These are phyloP conservation scores for Blastocrithidia nonstop DNA, from an alignment of 208 protist genomes.

Conservation along the genomic window DNA sequence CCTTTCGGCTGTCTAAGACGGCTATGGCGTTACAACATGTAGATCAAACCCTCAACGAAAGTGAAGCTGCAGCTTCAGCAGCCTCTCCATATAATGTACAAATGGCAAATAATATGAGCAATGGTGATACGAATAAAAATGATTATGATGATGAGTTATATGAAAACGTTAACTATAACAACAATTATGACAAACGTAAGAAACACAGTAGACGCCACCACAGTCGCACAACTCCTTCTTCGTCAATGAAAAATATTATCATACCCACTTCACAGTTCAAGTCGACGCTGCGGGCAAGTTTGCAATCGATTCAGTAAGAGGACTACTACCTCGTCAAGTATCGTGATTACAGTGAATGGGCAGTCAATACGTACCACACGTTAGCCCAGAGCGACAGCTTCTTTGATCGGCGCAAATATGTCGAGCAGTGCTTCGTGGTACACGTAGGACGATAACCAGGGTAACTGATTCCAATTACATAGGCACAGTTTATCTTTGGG, in stretches of 20 bases:
- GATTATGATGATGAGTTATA: too few species aligned
- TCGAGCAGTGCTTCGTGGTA: conserved; percentile 75
- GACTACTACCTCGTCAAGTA: conserved; percentile 77
- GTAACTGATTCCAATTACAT: conserved; percentile 57
- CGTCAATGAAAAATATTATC: too few species aligned
- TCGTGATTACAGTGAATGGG: conserved; percentile 70
- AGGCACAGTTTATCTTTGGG: conserved; percentile 64
- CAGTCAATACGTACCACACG: conserved; percentile 22
- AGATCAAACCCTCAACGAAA: conserved; percentile 28
- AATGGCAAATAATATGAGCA: conserved; percentile 9
- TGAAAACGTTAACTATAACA: too few species aligned
- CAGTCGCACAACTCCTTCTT: background rate
- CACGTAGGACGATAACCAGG: conserved; percentile 65
- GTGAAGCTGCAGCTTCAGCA: too few species aligned
- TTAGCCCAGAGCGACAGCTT: conserved; percentile 42
- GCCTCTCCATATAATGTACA: too few species aligned
- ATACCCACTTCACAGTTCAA: conserved; percentile 29
- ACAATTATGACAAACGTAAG: background rate
- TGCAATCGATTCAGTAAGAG: conserved; percentile 56
- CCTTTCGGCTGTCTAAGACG: conserved; percentile 62
- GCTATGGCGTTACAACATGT: conserved; percentile 57
- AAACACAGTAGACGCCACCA: background rate
- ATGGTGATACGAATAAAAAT: background rate
- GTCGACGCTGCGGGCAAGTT: conserved; percentile 24
- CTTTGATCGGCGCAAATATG: conserved; percentile 39